These are phyloP conservation scores for Fusarium haematococcum DNA, from an alignment of 2,329 filamentous ascomycete genomes.

Conservation along the genomic window DNA sequence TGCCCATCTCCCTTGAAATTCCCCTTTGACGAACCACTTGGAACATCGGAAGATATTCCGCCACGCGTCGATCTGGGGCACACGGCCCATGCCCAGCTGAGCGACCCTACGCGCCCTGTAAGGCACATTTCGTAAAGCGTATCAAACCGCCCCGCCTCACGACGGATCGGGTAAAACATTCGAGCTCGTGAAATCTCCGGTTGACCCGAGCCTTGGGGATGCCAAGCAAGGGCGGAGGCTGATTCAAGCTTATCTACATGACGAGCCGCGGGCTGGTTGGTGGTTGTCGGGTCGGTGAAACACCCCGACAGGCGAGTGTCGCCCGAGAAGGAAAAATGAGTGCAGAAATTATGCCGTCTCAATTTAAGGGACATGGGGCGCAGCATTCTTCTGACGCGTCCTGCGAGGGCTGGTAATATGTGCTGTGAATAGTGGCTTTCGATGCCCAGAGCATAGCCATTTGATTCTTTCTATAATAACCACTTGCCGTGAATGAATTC, in stretches of 20 bases:
- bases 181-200: background rate
- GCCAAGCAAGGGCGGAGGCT: background rate
- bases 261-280: background rate
- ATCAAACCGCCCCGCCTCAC: background rate
- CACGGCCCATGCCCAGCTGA: background rate
- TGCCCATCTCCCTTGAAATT: background rate
- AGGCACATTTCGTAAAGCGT: background rate
- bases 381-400: background rate
- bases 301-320: background rate
- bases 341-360: background rate
- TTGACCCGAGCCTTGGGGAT: background rate
- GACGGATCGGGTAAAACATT: background rate
- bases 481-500: background rate
- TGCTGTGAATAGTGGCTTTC: background rate
- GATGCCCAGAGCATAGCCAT: background rate
- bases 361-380: background rate
- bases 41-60: background rate
- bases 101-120: background rate
- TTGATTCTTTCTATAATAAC: background rate
- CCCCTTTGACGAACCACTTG: background rate
- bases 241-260: background rate
- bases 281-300: background rate
- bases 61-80: background rate
- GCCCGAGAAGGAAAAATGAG: background rate
- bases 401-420: background rate